phyloP scores from a whole-genome alignment of 495 filamentous ascomycete genomes.

The Penicillium bovifimosum region DNA sequence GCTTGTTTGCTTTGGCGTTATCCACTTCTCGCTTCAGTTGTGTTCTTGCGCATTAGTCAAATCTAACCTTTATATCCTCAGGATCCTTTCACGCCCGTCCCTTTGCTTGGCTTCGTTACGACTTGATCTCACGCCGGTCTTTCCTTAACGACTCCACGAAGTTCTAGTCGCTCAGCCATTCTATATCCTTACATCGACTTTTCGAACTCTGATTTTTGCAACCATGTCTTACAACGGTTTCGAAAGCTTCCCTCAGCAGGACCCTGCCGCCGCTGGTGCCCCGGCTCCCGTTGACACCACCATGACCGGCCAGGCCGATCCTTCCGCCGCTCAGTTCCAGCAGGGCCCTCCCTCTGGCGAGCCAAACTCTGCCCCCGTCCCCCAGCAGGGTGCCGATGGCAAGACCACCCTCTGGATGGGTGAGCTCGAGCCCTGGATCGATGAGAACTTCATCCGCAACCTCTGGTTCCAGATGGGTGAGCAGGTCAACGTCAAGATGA shows the following conservation, averaged over 20 bases:
- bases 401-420: constrained; percentile 97
- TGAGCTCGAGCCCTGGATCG: constrained; percentile 98
- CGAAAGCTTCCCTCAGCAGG: constrained; percentile 51
- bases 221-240: constrained; percentile 58
- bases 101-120: constrained; percentile 30
- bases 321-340: constrained; percentile 50
- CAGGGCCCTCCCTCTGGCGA: constrained; percentile 49
- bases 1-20: neutral
- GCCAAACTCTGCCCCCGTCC: constrained; percentile 44
- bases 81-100: constrained; percentile 22
- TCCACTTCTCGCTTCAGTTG: neutral
- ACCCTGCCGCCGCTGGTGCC: constrained; percentile 49
- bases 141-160: constrained; percentile 43
- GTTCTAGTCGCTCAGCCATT: constrained; percentile 32
- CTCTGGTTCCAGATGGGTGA: constrained; percentile 89
- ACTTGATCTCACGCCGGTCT: constrained; percentile 37
- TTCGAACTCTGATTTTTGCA: constrained; percentile 26
- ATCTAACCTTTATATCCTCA: constrained; percentile 11
- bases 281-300: constrained; percentile 47
- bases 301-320: constrained; percentile 51
- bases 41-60: neutral
- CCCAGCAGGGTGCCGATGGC: constrained; percentile 54
- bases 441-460: constrained; percentile 95
- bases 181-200: constrained; percentile 34
- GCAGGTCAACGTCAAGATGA: constrained; percentile 98